Base-by-base conservation (phyloP, 2,329 filamentous ascomycete genomes). In the Fusarium incarnatum region DNA sequence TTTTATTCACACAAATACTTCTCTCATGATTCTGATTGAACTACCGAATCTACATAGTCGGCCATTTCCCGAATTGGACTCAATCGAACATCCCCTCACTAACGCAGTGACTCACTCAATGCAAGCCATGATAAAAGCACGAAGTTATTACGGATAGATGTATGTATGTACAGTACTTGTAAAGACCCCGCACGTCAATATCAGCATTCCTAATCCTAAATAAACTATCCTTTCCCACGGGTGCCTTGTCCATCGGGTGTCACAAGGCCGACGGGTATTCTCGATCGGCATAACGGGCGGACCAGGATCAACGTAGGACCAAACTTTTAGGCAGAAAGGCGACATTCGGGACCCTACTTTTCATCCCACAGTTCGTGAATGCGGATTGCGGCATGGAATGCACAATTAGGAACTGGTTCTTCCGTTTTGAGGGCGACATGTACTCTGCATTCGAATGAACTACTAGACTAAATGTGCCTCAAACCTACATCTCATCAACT, bases 161-260 rank as follows among this genome's bases (percentile, higher is more conserved):
- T 28, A 13, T 28, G 27, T 11, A 16, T 37, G 34, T 37, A n/a
- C 34, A 37, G 34, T 37, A 37, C 34, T 3, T 37, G 34, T 1
- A 12, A 37, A 37, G 34, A 37, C 34, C 34, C 34, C 34, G 34
- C 34, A 37, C 34, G 6, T 4, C 34, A 37, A 37, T n/a, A 37
- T n/a, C 18, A 37, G 18, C 34, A 37, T 37, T 37, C 34, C 34
- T n/a, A 11, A 37, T n/a, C 25, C 25, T 27, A 28, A 28, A 28
- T 11, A 34, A 32, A 49, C 47, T 60, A 20, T 37, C 55, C 60
- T 47, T 59, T 59, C 60, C 60, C 45, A 65, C 23, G 16, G 57
- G 52, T 68, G 64, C 58, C 64, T 68, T 63, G 58, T 55, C 64
- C 37, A 44, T 34, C 20, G 44, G 58, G 65, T 64, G 64, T 68